Conservation (phyloP, 129 eudicot species). For the Saposhnikovia divaricata region DNA sequence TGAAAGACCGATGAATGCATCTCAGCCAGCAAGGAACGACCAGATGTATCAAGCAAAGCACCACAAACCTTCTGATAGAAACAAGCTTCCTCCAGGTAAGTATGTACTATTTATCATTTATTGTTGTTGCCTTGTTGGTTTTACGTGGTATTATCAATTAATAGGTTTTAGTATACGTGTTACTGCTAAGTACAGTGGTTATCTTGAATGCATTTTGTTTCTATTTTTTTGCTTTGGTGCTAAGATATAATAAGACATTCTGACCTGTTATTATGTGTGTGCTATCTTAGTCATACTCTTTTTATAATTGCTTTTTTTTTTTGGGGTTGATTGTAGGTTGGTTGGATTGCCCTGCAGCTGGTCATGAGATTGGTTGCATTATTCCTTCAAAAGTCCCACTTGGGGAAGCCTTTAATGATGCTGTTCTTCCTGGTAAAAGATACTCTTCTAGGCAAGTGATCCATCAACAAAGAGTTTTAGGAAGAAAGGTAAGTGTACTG, state of each 20-base stretch:
- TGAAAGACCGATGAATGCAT: conserved; percentile 50
- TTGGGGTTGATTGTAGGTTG: conserved; percentile 47
- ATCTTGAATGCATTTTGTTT: neutral
- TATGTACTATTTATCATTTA: neutral
- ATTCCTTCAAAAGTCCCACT: conserved; percentile 96
- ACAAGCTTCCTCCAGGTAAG: conserved; percentile 88
- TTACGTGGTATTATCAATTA: neutral
- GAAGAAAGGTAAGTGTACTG: conserved; percentile 52
- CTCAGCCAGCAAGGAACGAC: conserved; percentile 45
- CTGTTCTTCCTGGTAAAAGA: conserved; percentile 87
- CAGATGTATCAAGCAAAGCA: conserved; percentile 45
- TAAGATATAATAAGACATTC: neutral
- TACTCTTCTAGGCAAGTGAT: conserved; percentile 92
- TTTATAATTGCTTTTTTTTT: neutral
- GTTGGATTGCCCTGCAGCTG: conserved; percentile 90
- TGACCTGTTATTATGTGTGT: neutral
- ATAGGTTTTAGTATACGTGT: neutral
- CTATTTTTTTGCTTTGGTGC: neutral
- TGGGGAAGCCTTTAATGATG: conserved; percentile 76
- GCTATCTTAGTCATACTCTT: neutral
- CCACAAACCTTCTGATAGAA: conserved; percentile 54
- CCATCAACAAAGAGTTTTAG: conserved; percentile 77
- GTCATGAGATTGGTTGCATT: conserved; percentile 70
- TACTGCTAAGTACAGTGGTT: neutral
- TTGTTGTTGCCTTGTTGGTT: neutral